Conservation (phyloP, 2,329 filamentous ascomycete species). For the Herpotrichia juniperi region DNA sequence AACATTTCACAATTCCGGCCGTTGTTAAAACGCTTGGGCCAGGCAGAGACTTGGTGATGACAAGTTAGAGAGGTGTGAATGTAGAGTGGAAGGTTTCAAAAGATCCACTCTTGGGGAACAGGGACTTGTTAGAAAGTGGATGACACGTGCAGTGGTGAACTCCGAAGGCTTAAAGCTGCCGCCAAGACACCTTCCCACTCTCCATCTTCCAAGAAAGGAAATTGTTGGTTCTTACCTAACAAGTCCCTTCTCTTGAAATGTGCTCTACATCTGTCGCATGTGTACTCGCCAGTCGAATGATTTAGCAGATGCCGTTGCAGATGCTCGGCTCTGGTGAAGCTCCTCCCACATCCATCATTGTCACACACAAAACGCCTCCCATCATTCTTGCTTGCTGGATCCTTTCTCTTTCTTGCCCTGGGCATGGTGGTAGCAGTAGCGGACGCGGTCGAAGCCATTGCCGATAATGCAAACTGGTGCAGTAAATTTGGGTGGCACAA, state of each 20-base stretch:
- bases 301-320: constrained; percentile 95
- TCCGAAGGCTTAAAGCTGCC: constrained; percentile 3
- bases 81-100: neutral
- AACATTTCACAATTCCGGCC: neutral
- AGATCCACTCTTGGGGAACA: constrained; percentile 21
- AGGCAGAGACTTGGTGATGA: neutral
- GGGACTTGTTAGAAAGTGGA: constrained; percentile 11
- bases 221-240: constrained; percentile 51
- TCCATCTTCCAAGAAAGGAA: neutral
- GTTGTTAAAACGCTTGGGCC: neutral
- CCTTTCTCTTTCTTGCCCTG: constrained; percentile 69
- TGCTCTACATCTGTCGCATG: constrained; percentile 64
- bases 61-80: constrained; percentile 6
- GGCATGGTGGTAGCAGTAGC: constrained; percentile 46
- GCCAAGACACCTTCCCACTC: constrained; percentile 4
- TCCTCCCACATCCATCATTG: constrained; percentile 85
- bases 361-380: constrained; percentile 71
- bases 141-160: constrained; percentile 12
- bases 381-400: constrained; percentile 45
- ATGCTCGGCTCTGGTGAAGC: constrained; percentile 93
- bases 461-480: neutral
- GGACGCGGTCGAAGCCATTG: constrained; percentile 20
- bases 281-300: constrained; percentile 65
- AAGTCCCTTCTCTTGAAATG: constrained; percentile 68
- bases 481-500: constrained; percentile 9